Percentiles rank a stretch among this genome's conserved stretches.
These are phyloP conservation scores for Agaricus bisporus DNA, from an alignment of 768 basidiomycete species.

Conservation along the genomic window DNA sequence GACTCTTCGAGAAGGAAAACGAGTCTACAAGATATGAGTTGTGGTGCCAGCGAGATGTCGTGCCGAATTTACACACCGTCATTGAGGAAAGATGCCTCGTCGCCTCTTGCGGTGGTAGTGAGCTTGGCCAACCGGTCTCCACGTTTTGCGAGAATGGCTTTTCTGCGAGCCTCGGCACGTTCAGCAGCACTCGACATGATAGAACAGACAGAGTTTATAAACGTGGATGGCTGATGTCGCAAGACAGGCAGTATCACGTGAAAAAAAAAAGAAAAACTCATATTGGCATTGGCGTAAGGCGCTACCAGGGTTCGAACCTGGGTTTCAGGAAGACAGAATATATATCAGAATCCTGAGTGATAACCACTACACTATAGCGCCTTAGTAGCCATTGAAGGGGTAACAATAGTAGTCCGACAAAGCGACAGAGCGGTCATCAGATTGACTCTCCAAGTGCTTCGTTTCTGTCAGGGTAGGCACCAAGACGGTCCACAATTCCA, in stretches of 20 bases:
- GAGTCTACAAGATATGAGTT: constrained; percentile 32
- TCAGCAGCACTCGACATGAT: constrained; percentile 44
- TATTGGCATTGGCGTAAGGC: constrained; percentile 3
- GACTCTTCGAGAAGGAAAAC: constrained; percentile 24
- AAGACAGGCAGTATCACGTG: neutral
- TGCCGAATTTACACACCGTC: constrained; percentile 35
- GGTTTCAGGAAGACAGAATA: constrained; percentile 15
- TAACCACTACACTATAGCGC: constrained; percentile 19
- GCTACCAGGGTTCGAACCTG: constrained; percentile 19
- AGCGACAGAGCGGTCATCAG: no score
- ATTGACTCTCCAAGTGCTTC: no score
- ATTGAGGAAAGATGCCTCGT: constrained; percentile 53
- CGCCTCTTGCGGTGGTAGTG: constrained; percentile 66
- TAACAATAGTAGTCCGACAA: no score
- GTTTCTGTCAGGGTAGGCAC: no score
- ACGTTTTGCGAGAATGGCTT: constrained; percentile 69
- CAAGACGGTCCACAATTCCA: no score
- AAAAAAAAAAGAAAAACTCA: neutral
- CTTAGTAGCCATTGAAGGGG: neutral
- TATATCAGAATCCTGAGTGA: constrained; percentile 17
- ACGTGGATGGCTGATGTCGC: neutral
- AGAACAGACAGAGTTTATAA: neutral
- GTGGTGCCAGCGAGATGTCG: constrained; percentile 12
- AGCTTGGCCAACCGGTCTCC: constrained; percentile 73
- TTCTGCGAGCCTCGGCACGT: constrained; percentile 72